phyloP scores from a whole-genome alignment of 306 rosid genomes.

The Vigna reflexopilosa region DNA sequence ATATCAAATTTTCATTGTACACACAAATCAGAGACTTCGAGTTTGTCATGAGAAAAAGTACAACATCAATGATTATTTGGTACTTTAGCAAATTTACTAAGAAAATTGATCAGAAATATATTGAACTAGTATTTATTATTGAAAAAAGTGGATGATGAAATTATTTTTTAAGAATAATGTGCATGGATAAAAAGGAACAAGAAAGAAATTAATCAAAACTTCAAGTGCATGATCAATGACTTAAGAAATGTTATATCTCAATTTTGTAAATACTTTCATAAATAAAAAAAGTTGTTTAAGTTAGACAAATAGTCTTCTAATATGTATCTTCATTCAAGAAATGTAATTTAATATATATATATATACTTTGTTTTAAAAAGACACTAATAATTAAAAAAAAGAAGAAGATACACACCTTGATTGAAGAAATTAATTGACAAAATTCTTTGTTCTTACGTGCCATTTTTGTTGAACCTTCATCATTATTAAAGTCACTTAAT shows the following conservation, averaged over 20 bases:
- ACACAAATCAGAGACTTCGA: not conserved
- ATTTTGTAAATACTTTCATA: too few species aligned
- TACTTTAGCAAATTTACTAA: not conserved
- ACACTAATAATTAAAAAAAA: not conserved
- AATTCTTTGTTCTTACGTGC: slow-evolving; percentile 8
- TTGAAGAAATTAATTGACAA: slow-evolving; percentile 19
- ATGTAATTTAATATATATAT: not conserved
- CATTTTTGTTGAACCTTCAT: not conserved
- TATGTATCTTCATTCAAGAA: not conserved
- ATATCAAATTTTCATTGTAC: not conserved
- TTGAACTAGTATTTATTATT: not conserved
- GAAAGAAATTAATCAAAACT: not conserved
- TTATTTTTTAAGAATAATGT: not conserved
- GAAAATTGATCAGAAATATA: not conserved
- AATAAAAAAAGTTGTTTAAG: too few species aligned
- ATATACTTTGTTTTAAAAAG: not conserved
- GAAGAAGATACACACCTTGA: slow-evolving; percentile 29
- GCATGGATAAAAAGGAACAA: not conserved
- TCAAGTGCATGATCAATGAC: not conserved
- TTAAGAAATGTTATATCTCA: too few species aligned
- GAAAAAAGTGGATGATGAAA: not conserved
- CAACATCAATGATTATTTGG: not conserved
- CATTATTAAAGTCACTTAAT: not conserved
- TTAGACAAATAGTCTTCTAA: too few species aligned
- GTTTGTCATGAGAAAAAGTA: not conserved